A percentile compares a stretch with the other conserved stretches of the same genome.
Conservation (phyloP, 2,329 filamentous ascomycete genomes). For the Aspergillus sp. region DNA sequence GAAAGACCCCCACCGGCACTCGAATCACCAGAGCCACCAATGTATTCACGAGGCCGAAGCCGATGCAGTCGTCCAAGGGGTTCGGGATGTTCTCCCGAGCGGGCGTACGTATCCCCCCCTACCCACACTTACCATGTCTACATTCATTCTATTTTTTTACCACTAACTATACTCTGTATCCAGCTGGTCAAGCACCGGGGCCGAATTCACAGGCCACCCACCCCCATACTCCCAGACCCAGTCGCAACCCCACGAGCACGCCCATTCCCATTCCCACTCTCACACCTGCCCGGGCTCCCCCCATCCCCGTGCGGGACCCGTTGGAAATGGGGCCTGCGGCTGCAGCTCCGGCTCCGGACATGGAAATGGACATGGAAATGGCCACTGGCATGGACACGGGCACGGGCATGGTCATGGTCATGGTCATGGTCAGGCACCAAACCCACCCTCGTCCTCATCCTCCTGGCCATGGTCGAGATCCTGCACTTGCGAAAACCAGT, state of each 20-base stretch:
- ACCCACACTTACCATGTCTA: background rate
- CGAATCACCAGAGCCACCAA: background rate
- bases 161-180: background rate
- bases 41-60: background rate
- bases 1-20: background rate
- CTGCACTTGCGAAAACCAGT: background rate
- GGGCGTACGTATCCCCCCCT: background rate
- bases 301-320: no score
- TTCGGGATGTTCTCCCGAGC: background rate
- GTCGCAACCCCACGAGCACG: background rate
- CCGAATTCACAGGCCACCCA: background rate
- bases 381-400: background rate
- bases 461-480: background rate
- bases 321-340: no score
- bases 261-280: background rate
- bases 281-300: background rate
- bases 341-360: no score
- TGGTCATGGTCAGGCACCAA: no score
- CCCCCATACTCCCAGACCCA: background rate
- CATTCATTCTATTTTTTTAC: background rate
- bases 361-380: background rate
- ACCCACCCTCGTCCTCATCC: background rate
- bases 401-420: no score
- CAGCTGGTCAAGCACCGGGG: background rate
- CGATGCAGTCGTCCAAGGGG: background rate